Evolutionary conservation across 106 monocot species (phyloP).

Genomic region (Dendrobium nobile): DNA sequence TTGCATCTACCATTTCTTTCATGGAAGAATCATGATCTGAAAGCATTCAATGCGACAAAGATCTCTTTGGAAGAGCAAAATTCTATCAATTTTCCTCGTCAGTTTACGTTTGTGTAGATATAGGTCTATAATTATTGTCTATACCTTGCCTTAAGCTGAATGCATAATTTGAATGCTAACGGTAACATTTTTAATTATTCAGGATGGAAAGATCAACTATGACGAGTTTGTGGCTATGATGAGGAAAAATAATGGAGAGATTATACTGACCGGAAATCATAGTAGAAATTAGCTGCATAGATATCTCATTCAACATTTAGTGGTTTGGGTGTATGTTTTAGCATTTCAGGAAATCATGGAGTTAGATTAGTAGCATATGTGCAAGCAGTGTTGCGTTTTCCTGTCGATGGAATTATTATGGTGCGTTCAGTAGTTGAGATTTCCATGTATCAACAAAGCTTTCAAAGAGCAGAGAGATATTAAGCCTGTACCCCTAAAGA

Average conservation of each 20-base stretch:
- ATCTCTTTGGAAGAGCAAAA: background rate
- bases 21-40: background rate
- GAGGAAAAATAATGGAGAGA: constrained; percentile 34
- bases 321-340: background rate
- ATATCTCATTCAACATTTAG: background rate
- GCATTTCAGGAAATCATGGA: too few relatives aligned
- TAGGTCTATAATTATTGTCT: background rate
- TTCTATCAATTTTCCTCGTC: too few relatives aligned
- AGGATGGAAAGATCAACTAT: constrained; percentile 47
- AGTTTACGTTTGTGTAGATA: too few relatives aligned
- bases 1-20: background rate
- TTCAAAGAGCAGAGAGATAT: too few relatives aligned
- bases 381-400: background rate
- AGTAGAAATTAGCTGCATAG: background rate
- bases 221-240: constrained; percentile 61
- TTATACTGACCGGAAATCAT: background rate
- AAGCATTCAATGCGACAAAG: background rate
- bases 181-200: background rate
- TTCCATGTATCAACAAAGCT: background rate
- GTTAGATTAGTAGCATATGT: background rate
- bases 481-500: too few relatives aligned
- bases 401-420: background rate
- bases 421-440: background rate
- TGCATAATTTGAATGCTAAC: background rate
- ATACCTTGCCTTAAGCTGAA: background rate